Evolutionary conservation across 805 yeast species (phyloP).

Genomic region (Sugiyamaella chiloensis): DNA sequence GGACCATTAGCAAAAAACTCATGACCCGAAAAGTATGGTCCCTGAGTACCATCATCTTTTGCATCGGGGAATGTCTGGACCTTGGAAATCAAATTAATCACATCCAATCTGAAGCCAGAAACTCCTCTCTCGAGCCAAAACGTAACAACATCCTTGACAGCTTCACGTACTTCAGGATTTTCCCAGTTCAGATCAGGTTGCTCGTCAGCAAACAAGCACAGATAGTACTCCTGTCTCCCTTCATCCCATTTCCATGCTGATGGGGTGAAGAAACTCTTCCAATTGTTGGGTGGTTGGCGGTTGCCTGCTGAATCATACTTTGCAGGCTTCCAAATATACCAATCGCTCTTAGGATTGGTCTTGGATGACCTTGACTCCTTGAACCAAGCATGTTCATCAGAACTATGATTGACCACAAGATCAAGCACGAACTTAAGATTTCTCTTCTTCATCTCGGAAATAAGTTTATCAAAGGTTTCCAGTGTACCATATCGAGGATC

Average conservation of each 20-base stretch:
- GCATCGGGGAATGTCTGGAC: constrained; percentile 46
- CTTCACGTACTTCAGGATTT: constrained; percentile 39
- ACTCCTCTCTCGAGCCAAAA: constrained; percentile 56
- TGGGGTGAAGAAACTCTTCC: constrained; percentile 52
- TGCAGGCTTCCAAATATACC: constrained; percentile 58
- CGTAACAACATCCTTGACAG: constrained; percentile 46
- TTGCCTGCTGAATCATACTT: constrained; percentile 46
- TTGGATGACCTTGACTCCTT: constrained; percentile 51
- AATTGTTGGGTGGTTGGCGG: constrained; percentile 55
- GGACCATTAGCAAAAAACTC: constrained; percentile 45
- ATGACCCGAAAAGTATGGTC: constrained; percentile 41
- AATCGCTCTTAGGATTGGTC: constrained; percentile 55
- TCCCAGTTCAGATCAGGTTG: constrained; percentile 68
- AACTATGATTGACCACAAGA: constrained; percentile 58
- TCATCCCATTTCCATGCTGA: constrained; percentile 59
- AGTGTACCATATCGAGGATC: constrained; percentile 53
- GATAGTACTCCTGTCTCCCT: constrained; percentile 51
- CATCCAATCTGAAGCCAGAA: constrained; percentile 57
- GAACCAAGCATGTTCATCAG: constrained; percentile 56
- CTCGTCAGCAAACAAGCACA: constrained; percentile 49
- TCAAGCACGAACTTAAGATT: constrained; percentile 53
- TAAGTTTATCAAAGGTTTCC: constrained; percentile 49
- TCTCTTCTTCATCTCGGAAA: constrained; percentile 45
- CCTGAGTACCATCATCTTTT: constrained; percentile 42
- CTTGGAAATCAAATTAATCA: constrained; percentile 53